Evolutionary conservation across 2,329 filamentous ascomycete species (phyloP).

Genomic region (Neonectria hederae): DNA sequence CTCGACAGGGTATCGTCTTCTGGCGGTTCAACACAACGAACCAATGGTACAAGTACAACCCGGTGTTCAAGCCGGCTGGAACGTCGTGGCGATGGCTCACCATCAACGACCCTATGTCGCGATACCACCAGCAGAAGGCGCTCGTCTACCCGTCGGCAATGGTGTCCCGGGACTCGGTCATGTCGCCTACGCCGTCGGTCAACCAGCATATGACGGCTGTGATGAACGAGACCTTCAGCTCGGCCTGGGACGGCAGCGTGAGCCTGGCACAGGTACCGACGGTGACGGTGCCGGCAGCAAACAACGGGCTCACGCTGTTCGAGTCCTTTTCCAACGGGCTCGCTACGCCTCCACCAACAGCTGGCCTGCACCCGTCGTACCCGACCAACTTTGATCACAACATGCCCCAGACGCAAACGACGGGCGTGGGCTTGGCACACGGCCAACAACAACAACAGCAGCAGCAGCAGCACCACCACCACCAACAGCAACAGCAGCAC

Average conservation of each 20-base stretch:
- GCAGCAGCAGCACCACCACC: slow-evolving; percentile 25
- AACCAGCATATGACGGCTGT: slow-evolving; percentile 62
- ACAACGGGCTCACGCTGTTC: slow-evolving; percentile 53
- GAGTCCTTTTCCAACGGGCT: slow-evolving; percentile 64
- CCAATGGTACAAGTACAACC: slow-evolving; percentile 60
- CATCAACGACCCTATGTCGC: slow-evolving; percentile 67
- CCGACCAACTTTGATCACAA: slow-evolving; percentile 56
- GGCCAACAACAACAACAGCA: neutral
- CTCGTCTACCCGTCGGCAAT: slow-evolving; percentile 49
- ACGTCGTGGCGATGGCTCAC: slow-evolving; percentile 71
- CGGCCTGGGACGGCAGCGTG: slow-evolving; percentile 55
- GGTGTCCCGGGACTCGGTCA: slow-evolving; percentile 55
- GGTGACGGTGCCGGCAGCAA: slow-evolving; percentile 46
- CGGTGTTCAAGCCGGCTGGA: slow-evolving; percentile 60
- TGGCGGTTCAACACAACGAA: slow-evolving; percentile 69
- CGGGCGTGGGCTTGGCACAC: slow-evolving; percentile 44
- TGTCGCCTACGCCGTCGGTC: slow-evolving; percentile 62
- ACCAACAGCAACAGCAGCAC: neutral
- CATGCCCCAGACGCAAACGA: slow-evolving; percentile 41
- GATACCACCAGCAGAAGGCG: slow-evolving; percentile 63
- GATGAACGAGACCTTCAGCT: slow-evolving; percentile 67
- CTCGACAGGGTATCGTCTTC: slow-evolving; percentile 67
- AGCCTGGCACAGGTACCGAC: slow-evolving; percentile 47
- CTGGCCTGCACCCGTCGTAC: slow-evolving; percentile 59
- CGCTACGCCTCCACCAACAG: slow-evolving; percentile 66